Evolutionary conservation across 1,284 basidiomycete species (phyloP).

Genomic region (Paramarasmius palmivorus): DNA sequence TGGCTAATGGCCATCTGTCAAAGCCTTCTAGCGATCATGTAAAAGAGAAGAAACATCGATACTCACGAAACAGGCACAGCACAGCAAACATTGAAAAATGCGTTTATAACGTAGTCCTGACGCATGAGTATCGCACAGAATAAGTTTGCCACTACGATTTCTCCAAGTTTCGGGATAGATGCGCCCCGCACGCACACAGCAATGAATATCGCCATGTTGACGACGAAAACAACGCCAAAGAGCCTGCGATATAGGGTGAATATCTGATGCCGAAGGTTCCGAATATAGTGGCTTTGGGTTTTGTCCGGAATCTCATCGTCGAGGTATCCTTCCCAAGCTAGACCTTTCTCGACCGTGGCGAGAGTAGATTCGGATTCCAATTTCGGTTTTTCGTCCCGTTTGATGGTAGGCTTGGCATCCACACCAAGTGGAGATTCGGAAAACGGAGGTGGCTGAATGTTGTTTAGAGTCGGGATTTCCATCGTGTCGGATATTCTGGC

Average conservation of each 20-base stretch:
- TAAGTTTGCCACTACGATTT: slow-evolving; percentile 52
- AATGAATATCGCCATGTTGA: slow-evolving; percentile 55
- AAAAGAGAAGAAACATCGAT: not conserved
- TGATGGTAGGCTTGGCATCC: too few relatives aligned
- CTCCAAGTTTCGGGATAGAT: slow-evolving; percentile 47
- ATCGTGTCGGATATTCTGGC: not conserved
- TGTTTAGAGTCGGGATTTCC: not conserved
- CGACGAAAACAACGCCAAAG: slow-evolving; percentile 56
- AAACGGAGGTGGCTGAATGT: not conserved
- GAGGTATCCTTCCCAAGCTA: slow-evolving; percentile 52
- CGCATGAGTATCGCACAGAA: slow-evolving; percentile 61
- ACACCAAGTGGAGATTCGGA: too few relatives aligned
- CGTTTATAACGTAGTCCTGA: slow-evolving; percentile 61
- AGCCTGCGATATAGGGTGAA: slow-evolving; percentile 58
- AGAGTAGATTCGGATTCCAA: not conserved
- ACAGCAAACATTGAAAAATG: slow-evolving; percentile 53
- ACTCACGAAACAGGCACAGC: slow-evolving; percentile 49
- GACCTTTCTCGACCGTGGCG: slow-evolving; percentile 28
- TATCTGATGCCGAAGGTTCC: slow-evolving; percentile 54
- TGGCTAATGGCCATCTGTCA: slow-evolving; percentile 51
- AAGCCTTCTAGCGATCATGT: slow-evolving; percentile 11
- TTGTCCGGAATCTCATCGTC: slow-evolving; percentile 53
- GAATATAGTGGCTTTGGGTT: slow-evolving; percentile 42
- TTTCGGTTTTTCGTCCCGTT: not conserved
- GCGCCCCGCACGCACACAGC: slow-evolving; percentile 39